Percentiles rank a stretch among this genome's conserved stretches.
These are phyloP conservation scores for Aspergillus diversus DNA, from an alignment of 495 filamentous ascomycete genomes.

Conservation along the genomic window DNA sequence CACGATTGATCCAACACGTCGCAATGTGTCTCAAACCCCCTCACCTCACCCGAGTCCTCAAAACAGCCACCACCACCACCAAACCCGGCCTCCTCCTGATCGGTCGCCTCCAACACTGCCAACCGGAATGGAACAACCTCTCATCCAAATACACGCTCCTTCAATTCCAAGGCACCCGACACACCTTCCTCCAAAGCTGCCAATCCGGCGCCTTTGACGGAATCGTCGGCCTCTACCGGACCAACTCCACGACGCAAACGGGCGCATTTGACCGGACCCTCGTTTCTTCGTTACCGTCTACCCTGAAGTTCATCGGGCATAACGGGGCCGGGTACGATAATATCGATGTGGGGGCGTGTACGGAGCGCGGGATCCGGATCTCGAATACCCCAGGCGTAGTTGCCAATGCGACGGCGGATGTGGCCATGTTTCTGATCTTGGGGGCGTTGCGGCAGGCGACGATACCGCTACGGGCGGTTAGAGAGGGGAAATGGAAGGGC, in stretches of 20 bases:
- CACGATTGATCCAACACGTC: no score
- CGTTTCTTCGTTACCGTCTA: not conserved
- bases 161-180: not conserved
- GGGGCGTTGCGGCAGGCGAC: slow-evolving; percentile 63
- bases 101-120: no score
- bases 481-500: slow-evolving; percentile 49
- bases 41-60: no score
- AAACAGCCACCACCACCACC: no score
- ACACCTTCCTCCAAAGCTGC: slow-evolving; percentile 1
- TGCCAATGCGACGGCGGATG: slow-evolving; percentile 70
- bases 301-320: slow-evolving; percentile 53
- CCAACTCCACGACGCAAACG: not conserved
- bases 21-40: no score
- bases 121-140: no score
- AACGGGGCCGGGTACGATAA: slow-evolving; percentile 69
- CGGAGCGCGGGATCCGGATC: slow-evolving; percentile 56
- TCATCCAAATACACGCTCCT: no score
- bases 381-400: slow-evolving; percentile 69
- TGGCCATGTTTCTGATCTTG: slow-evolving; percentile 65
- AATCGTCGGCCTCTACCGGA: not conserved
- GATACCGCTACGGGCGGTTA: slow-evolving; percentile 51
- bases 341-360: slow-evolving; percentile 62
- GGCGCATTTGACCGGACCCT: not conserved
- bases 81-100: no score
- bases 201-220: slow-evolving; percentile 5